phyloP scores from a whole-genome alignment of 495 filamentous ascomycete genomes.

The Neurospora tetrasperma region DNA sequence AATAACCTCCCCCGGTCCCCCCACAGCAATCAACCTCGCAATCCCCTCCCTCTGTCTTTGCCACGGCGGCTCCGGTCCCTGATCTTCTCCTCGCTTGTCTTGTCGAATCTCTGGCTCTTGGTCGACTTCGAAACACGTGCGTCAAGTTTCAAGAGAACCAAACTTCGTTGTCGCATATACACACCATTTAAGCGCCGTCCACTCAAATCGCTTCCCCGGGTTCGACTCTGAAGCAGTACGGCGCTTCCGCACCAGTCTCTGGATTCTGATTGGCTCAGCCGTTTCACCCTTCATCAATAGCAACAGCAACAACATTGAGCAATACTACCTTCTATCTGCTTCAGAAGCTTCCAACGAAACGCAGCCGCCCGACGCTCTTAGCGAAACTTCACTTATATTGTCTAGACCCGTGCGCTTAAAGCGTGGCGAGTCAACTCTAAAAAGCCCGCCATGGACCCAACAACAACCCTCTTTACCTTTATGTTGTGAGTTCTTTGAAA shows the following conservation, averaged over 20 bases:
- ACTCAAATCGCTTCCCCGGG: constrained; percentile 11
- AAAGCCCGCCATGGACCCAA: constrained; percentile 44
- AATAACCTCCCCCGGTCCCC: neutral
- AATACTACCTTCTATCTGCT: constrained; percentile 2
- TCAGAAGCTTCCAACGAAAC: constrained; percentile 4
- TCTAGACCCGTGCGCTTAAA: constrained; percentile 13
- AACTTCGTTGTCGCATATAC: constrained; percentile 14
- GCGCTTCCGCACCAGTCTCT: constrained; percentile 21
- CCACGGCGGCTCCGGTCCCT: neutral
- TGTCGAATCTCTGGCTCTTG: constrained; percentile 2
- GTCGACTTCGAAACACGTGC: neutral
- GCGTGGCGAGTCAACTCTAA: constrained; percentile 14
- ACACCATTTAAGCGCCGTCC: constrained; percentile 25
- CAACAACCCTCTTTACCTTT: constrained; percentile 68
- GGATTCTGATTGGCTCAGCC: constrained; percentile 20
- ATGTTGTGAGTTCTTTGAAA: constrained; percentile 49
- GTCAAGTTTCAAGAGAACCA: constrained; percentile 11
- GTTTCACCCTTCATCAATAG: constrained; percentile 12
- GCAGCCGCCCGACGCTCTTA: constrained; percentile 5
- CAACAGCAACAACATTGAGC: constrained; percentile 3
- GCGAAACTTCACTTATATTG: constrained; percentile 16
- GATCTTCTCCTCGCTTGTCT: neutral
- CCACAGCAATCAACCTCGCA: neutral
- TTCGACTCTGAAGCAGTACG: constrained; percentile 17
- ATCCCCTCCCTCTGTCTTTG: neutral